phyloP scores from a whole-genome alignment of 768 basidiomycete species.

The Brasilioporus rufonigricans region DNA sequence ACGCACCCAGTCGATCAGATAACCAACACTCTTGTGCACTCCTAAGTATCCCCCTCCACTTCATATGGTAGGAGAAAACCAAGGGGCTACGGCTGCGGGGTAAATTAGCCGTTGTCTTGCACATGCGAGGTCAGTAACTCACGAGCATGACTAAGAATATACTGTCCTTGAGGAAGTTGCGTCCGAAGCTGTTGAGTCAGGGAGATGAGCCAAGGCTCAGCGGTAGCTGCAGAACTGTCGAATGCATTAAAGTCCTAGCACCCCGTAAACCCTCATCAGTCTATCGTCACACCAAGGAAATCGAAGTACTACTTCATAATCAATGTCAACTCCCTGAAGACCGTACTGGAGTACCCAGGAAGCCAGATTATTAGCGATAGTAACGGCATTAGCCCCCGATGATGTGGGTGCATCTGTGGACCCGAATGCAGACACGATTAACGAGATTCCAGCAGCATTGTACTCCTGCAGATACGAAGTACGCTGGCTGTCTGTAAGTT shows the following conservation, averaged over 20 bases:
- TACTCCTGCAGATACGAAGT: no score
- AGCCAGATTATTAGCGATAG: constrained; percentile 40
- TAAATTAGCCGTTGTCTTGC: neutral
- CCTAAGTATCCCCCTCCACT: constrained; percentile 40
- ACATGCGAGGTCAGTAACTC: constrained; percentile 4
- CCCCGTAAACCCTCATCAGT: neutral
- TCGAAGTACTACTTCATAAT: constrained; percentile 44
- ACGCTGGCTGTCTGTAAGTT: no score
- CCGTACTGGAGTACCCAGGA: constrained; percentile 43
- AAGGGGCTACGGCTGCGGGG: constrained; percentile 41
- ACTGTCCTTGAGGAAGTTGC: constrained; percentile 29
- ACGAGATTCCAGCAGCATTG: no score
- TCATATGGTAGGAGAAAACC: constrained; percentile 36
- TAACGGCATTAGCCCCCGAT: constrained; percentile 35
- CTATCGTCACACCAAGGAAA: neutral
- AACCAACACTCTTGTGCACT: constrained; percentile 38
- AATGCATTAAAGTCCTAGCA: constrained; percentile 32
- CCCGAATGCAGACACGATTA: constrained; percentile 57
- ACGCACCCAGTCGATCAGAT: constrained; percentile 43
- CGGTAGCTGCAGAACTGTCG: constrained; percentile 29
- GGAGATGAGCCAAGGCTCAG: constrained; percentile 28
- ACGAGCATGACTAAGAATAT: constrained; percentile 35
- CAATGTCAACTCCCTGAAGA: constrained; percentile 51
- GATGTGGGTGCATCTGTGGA: constrained; percentile 46
- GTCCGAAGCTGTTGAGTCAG: constrained; percentile 31